Conservation (phyloP, 176 grass and related monocot species). For the Oryza officinalis region DNA sequence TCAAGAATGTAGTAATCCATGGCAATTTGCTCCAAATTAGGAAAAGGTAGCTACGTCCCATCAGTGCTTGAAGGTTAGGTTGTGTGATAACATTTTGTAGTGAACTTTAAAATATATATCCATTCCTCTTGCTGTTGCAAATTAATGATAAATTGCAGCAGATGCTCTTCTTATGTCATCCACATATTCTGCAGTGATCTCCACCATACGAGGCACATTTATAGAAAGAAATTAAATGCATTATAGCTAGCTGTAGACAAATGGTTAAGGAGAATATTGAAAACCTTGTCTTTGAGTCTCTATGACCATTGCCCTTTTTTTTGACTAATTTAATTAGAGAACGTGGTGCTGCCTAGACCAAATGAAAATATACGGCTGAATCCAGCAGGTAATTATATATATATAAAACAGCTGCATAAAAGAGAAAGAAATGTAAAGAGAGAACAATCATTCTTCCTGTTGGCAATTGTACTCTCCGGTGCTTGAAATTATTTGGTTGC, state of each 20-base stretch:
- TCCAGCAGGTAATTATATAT: neutral
- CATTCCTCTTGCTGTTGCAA: neutral
- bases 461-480: conserved; percentile 1
- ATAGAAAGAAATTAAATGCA: neutral
- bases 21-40: neutral
- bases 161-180: neutral
- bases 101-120: neutral
- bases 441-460: conserved; percentile 23
- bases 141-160: neutral
- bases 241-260: neutral
- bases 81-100: neutral
- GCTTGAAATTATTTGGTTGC: conserved; percentile 16
- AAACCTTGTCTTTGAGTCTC: too few species aligned
- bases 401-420: neutral
- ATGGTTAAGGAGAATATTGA: neutral
- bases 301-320: neutral
- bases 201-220: neutral
- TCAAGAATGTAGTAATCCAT: conserved; percentile 6
- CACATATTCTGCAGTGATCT: neutral
- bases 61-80: neutral
- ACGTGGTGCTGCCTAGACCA: neutral
- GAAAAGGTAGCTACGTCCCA: neutral
- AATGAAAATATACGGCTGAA: neutral
- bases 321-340: neutral
- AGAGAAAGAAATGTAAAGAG: neutral